phyloP scores from a whole-genome alignment of 371 early-diverging fungal genomes.

The Mortierella sp. region DNA sequence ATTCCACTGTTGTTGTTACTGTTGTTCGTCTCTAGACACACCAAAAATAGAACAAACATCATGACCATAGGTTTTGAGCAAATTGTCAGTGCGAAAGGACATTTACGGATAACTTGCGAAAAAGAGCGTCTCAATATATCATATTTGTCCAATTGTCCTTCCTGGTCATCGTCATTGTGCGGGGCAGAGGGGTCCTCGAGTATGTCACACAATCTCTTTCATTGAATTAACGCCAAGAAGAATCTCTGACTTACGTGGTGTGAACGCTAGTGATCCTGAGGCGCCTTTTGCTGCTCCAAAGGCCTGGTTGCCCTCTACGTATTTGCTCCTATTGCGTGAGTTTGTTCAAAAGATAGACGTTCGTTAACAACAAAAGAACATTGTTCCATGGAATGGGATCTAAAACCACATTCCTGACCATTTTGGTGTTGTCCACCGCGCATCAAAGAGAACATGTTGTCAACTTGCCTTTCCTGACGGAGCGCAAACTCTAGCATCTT shows the following conservation, averaged over 20 bases:
- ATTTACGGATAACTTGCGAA: not conserved
- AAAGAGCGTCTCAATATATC: not conserved
- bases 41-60: not conserved
- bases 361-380: not conserved
- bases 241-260: slow-evolving; percentile 20
- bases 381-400: not conserved
- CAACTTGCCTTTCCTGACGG: slow-evolving; percentile 66
- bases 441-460: not conserved
- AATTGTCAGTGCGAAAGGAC: not conserved
- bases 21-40: slow-evolving; percentile 2
- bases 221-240: not conserved
- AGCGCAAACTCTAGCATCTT: slow-evolving; percentile 93
- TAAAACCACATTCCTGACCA: not conserved
- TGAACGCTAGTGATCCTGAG: not conserved
- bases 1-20: not conserved
- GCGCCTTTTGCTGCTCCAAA: slow-evolving; percentile 17
- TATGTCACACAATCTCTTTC: not conserved
- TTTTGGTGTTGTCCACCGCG: not conserved
- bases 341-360: not conserved
- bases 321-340: slow-evolving; percentile 42
- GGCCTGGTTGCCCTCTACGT: slow-evolving; percentile 33
- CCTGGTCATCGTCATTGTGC: not conserved
- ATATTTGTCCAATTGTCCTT: not conserved
- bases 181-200: too few relatives aligned
- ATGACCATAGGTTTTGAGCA: not conserved